phyloP scores from a whole-genome alignment of 2,329 filamentous ascomycete species.

The Zymoseptoria brevis region DNA sequence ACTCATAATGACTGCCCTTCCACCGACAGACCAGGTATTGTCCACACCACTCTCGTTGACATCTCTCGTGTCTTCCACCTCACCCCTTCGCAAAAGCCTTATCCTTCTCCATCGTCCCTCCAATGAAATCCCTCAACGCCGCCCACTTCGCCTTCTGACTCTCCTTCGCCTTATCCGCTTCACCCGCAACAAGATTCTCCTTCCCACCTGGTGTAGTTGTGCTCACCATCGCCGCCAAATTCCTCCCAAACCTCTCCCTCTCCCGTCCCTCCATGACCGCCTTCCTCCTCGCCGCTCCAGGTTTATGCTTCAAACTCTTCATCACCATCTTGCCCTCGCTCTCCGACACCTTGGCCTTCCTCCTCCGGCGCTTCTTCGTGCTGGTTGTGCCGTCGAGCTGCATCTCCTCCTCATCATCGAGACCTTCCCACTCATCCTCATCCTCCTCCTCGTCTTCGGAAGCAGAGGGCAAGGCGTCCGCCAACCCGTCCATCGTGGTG shows the following conservation, averaged over 20 bases:
- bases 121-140: conserved; percentile 74
- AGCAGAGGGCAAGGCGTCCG: conserved; percentile 65
- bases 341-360: conserved; percentile 14
- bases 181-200: conserved; percentile 11
- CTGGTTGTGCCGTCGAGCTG: conserved; percentile 15
- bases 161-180: conserved; percentile 20
- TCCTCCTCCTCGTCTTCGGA: conserved; percentile 40
- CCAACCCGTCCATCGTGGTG: conserved; percentile 65
- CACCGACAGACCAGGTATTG: too few relatives aligned
- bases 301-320: conserved; percentile 64
- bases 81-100: conserved; percentile 52
- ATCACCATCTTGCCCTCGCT: conserved; percentile 59
- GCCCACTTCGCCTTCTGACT: conserved; percentile 61
- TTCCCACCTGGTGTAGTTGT: conserved; percentile 7
- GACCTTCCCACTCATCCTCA: conserved; percentile 22
- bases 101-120: conserved; percentile 81
- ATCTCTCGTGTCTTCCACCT: not conserved
- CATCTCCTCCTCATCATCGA: conserved; percentile 2
- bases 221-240: conserved; percentile 62
- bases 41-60: too few relatives aligned
- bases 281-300: conserved; percentile 75
- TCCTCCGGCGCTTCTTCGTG: conserved; percentile 12
- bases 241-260: conserved; percentile 74
- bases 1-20: too few relatives aligned
- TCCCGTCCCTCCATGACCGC: conserved; percentile 72